These are phyloP conservation scores for Meyerozyma carpophila DNA, from an alignment of 1,139 yeast genomes.

Conservation along the genomic window DNA sequence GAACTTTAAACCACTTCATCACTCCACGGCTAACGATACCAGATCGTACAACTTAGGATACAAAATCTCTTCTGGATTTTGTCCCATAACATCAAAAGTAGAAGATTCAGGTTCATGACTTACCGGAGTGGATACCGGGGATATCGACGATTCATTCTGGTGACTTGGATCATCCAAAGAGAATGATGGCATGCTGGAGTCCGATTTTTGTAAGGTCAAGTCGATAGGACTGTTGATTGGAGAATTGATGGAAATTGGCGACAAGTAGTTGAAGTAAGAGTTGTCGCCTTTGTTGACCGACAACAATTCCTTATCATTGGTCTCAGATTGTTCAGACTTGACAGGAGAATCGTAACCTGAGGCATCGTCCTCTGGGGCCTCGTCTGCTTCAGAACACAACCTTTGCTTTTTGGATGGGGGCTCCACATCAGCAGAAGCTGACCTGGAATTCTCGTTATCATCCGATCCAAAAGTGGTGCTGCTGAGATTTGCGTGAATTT, in stretches of 20 bases:
- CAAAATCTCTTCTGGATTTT: constrained; percentile 51
- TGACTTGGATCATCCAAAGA: constrained; percentile 5
- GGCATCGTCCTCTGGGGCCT: neutral
- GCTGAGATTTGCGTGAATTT: constrained; percentile 27
- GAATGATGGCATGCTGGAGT: constrained; percentile 12
- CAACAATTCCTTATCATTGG: constrained; percentile 7
- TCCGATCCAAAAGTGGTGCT: constrained; percentile 6
- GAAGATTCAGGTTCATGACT: constrained; percentile 6
- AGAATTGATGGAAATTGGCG: constrained; percentile 42
- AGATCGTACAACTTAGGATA: constrained; percentile 12
- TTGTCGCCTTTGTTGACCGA: constrained; percentile 8
- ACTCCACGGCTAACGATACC: constrained; percentile 2
- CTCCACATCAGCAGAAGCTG: neutral
- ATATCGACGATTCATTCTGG: constrained; percentile 4
- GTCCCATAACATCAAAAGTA: constrained; percentile 37
- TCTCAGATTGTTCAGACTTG: neutral
- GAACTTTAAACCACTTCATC: constrained; percentile 15
- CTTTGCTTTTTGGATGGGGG: neutral
- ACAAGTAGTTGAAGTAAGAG: constrained; percentile 31
- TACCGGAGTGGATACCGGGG: constrained; percentile 6
- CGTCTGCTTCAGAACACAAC: neutral
- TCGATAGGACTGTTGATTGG: constrained; percentile 39
- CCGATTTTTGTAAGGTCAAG: constrained; percentile 26
- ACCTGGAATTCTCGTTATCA: neutral
- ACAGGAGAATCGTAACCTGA: neutral